Percentiles rank a stretch among this genome's conserved stretches.
These are phyloP conservation scores for Scleroderma citrinum DNA, from an alignment of 768 basidiomycete species.

Conservation along the genomic window DNA sequence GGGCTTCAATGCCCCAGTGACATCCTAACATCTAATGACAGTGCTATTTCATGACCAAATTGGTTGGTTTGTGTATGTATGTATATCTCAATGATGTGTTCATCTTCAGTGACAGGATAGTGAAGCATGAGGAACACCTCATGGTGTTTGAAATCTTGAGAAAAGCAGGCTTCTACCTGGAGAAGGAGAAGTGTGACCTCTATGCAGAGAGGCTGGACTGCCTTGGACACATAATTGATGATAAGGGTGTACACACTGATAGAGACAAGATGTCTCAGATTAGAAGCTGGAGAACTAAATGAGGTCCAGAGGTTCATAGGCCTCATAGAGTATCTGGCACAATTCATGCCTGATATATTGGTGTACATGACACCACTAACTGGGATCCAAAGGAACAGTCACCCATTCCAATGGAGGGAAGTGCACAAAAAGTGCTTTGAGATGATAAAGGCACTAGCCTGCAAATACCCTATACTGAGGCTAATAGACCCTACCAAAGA, in stretches of 20 bases:
- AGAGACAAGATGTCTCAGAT: slow-evolving; percentile 31
- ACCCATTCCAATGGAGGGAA: slow-evolving; percentile 23
- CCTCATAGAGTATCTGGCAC: slow-evolving; percentile 33
- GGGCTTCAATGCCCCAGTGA: slow-evolving; percentile 1
- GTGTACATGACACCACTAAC: slow-evolving; percentile 28
- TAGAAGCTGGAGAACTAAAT: slow-evolving; percentile 28
- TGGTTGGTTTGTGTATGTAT: slow-evolving; percentile 9
- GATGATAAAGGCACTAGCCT: slow-evolving; percentile 16
- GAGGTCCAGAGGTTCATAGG: slow-evolving; percentile 37
- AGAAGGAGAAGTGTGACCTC: slow-evolving; percentile 29
- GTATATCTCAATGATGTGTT: slow-evolving; percentile 14
- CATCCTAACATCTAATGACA: slow-evolving; percentile 10
- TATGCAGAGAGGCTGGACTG: slow-evolving; percentile 28
- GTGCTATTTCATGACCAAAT: slow-evolving; percentile 8
- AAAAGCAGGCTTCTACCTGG: slow-evolving; percentile 27
- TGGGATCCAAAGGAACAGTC: slow-evolving; percentile 21
- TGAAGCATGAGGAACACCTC: slow-evolving; percentile 34
- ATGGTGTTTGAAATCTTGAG: slow-evolving; percentile 26
- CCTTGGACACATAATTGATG: slow-evolving; percentile 37
- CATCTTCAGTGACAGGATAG: slow-evolving; percentile 16
- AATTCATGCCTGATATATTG: slow-evolving; percentile 32
- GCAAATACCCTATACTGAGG: slow-evolving; percentile 10
- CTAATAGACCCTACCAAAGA: slow-evolving; percentile 15
- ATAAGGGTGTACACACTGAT: slow-evolving; percentile 33
- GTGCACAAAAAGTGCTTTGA: slow-evolving; percentile 23